These are phyloP conservation scores for Cryomyces minteri DNA, from an alignment of 495 filamentous ascomycete species.

Conservation along the genomic window DNA sequence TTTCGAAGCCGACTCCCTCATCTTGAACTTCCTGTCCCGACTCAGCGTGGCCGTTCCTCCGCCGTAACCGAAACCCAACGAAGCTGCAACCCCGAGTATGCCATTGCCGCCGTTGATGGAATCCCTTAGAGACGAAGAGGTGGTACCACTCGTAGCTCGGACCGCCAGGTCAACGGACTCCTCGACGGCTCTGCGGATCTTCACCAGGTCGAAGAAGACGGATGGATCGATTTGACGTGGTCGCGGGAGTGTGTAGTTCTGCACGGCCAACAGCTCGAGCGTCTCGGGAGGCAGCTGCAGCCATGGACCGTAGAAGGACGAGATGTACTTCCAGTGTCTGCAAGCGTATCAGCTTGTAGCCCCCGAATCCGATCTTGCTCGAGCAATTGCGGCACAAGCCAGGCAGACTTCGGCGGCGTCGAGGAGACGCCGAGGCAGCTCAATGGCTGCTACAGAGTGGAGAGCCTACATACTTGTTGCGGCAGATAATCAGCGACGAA, in stretches of 20 bases:
- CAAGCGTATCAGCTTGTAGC: background rate
- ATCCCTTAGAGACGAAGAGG: slow-evolving; percentile 31
- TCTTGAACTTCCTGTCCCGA: slow-evolving; percentile 50
- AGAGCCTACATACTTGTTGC: slow-evolving; percentile 42
- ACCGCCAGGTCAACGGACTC: slow-evolving; percentile 60
- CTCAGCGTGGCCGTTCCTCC: slow-evolving; percentile 48
- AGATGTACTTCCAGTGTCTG: slow-evolving; percentile 72
- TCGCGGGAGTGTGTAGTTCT: slow-evolving; percentile 55
- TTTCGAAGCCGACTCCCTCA: slow-evolving; percentile 59
- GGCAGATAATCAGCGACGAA: slow-evolving; percentile 46
- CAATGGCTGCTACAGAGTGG: background rate
- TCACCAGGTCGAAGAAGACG: slow-evolving; percentile 66
- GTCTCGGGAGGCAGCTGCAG: slow-evolving; percentile 70
- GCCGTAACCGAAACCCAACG: slow-evolving; percentile 37
- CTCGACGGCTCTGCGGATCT: slow-evolving; percentile 58
- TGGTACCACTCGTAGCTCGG: slow-evolving; percentile 51
- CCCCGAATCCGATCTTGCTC: no score
- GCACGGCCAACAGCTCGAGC: slow-evolving; percentile 57
- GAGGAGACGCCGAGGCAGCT: no score
- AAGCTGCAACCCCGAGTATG: slow-evolving; percentile 30
- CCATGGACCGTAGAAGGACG: slow-evolving; percentile 70
- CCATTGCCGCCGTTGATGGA: slow-evolving; percentile 35
- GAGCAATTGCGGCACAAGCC: no score
- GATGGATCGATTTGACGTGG: slow-evolving; percentile 63
- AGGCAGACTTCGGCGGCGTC: no score